Conservation (phyloP, 805 yeast species). For the Yamadazyma phyllophila region DNA sequence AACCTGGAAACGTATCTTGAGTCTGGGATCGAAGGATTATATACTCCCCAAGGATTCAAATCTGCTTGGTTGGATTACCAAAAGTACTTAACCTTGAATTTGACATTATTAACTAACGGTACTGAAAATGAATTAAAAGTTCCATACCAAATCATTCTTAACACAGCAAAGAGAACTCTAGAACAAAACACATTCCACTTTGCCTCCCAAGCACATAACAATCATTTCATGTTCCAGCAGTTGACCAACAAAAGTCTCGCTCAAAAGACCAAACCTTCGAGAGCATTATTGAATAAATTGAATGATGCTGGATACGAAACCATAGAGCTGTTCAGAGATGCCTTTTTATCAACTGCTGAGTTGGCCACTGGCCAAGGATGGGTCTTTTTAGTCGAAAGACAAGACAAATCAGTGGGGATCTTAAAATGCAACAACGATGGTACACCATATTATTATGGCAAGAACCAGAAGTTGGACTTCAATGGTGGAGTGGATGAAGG, state of each 20-base stretch:
- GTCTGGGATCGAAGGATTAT: conserved; percentile 63
- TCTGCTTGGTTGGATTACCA: conserved; percentile 84
- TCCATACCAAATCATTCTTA: conserved; percentile 67
- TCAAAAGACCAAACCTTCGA: conserved; percentile 32
- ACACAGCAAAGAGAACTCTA: conserved; percentile 64
- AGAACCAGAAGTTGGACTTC: conserved; percentile 71
- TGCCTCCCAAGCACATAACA: conserved; percentile 90
- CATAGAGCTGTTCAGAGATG: conserved; percentile 51
- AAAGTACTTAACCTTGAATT: conserved; percentile 54
- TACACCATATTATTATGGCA: conserved; percentile 67
- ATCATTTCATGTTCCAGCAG: conserved; percentile 82
- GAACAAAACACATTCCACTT: conserved; percentile 74
- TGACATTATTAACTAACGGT: conserved; percentile 67
- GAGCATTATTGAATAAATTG: conserved; percentile 37
- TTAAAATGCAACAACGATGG: conserved; percentile 69
- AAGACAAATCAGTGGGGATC: conserved; percentile 56
- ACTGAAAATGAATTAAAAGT: conserved; percentile 74
- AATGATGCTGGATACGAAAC: conserved; percentile 31
- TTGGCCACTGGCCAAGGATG: conserved; percentile 67
- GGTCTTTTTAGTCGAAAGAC: conserved; percentile 67
- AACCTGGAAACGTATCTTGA: conserved; percentile 35
- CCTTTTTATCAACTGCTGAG: conserved; percentile 51
- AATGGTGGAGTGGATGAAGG: conserved; percentile 65
- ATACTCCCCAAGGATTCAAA: conserved; percentile 62
- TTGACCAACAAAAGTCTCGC: conserved; percentile 37